Conservation (phyloP, 2,329 filamentous ascomycete species). For the Trichoderma lentiforme region DNA sequence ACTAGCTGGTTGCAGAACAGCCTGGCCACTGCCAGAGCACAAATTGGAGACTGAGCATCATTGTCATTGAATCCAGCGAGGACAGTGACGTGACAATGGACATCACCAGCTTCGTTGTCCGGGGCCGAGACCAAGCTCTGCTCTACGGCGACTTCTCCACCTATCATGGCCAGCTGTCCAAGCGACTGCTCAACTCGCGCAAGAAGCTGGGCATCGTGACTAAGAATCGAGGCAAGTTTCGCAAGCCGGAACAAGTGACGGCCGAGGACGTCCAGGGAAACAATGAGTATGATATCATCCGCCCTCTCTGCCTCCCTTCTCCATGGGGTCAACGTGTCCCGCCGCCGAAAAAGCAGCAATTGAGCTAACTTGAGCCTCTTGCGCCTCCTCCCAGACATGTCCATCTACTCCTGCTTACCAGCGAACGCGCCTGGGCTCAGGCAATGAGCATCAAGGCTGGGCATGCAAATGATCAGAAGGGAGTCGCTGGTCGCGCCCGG, state of each 20-base stretch:
- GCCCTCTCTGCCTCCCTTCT: not conserved
- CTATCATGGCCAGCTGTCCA: constrained; percentile 76
- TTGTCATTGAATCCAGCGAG: not conserved
- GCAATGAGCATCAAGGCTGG: constrained; percentile 90
- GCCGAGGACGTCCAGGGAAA: constrained; percentile 71
- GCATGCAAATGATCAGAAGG: constrained; percentile 75
- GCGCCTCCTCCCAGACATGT: constrained; percentile 57
- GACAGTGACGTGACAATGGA: constrained; percentile 59
- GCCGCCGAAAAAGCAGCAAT: not conserved
- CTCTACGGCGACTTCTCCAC: constrained; percentile 84
- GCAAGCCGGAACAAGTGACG: constrained; percentile 65
- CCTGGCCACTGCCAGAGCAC: constrained; percentile 7
- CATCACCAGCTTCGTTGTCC: constrained; percentile 79
- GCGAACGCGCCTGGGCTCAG: constrained; percentile 91
- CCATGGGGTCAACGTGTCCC: not conserved
- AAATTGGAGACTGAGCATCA: not conserved
- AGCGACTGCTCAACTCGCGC: constrained; percentile 76
- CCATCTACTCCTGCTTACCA: constrained; percentile 75
- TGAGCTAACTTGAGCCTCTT: not conserved
- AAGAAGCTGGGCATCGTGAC: constrained; percentile 83
- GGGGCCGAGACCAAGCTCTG: constrained; percentile 76
- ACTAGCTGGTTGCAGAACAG: constrained; percentile 4
- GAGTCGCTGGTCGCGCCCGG: constrained; percentile 73
- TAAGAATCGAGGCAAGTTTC: constrained; percentile 82
- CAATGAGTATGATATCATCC: constrained; percentile 59